phyloP scores from a whole-genome alignment of 495 filamentous ascomycete species.

The Thermochaetoides thermophila region DNA sequence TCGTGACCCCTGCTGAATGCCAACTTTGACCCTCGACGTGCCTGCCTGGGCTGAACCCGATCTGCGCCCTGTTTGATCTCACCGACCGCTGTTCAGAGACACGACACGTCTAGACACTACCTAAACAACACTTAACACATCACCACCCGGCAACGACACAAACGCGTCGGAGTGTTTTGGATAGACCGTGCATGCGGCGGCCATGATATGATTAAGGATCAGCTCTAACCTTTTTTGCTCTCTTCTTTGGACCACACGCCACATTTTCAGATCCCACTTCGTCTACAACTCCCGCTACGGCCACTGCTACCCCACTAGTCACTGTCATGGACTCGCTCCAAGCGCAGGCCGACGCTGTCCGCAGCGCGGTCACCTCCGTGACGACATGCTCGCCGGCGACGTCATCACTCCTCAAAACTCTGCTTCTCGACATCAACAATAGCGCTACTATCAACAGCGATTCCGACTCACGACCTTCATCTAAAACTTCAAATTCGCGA shows the following conservation, averaged over 20 bases:
- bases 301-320: too few relatives aligned
- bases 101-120: too few relatives aligned
- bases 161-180: slow-evolving; percentile 10
- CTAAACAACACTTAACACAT: too few relatives aligned
- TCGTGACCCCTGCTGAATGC: too few relatives aligned
- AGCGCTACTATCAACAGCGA: slow-evolving; percentile 7
- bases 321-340: slow-evolving; percentile 34
- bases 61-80: too few relatives aligned
- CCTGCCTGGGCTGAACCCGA: too few relatives aligned
- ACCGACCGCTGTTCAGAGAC: too few relatives aligned
- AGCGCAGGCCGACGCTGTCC: slow-evolving; percentile 33
- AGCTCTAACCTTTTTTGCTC: slow-evolving; percentile 10
- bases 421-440: slow-evolving; percentile 28
- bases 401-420: slow-evolving; percentile 32
- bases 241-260: too few relatives aligned
- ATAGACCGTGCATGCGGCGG: slow-evolving; percentile 11
- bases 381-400: slow-evolving; percentile 39
- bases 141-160: too few relatives aligned
- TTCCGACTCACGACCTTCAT: slow-evolving; percentile 4
- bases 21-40: too few relatives aligned
- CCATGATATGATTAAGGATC: slow-evolving; percentile 21
- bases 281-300: too few relatives aligned
- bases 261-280: too few relatives aligned
- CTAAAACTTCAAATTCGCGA: slow-evolving; percentile 15
- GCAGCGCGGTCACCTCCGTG: slow-evolving; percentile 32